Evolutionary conservation across 176 grass and related monocot genomes (phyloP).

Genomic region (Canna indica): DNA sequence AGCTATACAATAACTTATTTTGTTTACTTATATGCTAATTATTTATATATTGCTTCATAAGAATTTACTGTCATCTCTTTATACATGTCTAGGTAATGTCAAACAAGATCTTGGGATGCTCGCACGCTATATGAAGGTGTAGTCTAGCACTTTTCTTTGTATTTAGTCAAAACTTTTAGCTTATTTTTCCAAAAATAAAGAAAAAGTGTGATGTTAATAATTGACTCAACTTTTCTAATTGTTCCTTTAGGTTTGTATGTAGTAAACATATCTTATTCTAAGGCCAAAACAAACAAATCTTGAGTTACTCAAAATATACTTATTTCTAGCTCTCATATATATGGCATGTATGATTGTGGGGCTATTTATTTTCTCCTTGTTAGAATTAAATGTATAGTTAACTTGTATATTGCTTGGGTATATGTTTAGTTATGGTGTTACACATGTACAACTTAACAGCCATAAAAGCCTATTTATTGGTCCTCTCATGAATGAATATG

Average conservation of each 20-base stretch:
- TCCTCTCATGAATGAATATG: no score
- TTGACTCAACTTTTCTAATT: no score
- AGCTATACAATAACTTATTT: neutral
- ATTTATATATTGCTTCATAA: neutral
- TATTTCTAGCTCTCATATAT: neutral
- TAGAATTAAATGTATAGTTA: no score
- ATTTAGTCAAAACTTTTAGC: constrained; percentile 6
- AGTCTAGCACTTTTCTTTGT: constrained; percentile 16
- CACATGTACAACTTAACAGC: no score
- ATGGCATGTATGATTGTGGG: neutral
- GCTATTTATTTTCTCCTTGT: neutral
- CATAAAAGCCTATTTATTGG: no score
- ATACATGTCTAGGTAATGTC: constrained; percentile 33
- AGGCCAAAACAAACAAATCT: neutral
- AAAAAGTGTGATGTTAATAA: no score
- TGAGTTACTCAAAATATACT: neutral
- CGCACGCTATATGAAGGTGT: constrained; percentile 91
- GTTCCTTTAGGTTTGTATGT: neutral
- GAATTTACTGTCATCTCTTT: neutral
- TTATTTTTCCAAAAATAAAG: no score
- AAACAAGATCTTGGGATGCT: constrained; percentile 42
- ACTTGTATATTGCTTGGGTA: no score
- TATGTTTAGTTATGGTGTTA: no score
- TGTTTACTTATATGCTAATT: neutral
- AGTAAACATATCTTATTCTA: neutral